Evolutionary conservation across 2,329 filamentous ascomycete genomes (phyloP).

Genomic region (Ceratocystis cacaofunesta): DNA sequence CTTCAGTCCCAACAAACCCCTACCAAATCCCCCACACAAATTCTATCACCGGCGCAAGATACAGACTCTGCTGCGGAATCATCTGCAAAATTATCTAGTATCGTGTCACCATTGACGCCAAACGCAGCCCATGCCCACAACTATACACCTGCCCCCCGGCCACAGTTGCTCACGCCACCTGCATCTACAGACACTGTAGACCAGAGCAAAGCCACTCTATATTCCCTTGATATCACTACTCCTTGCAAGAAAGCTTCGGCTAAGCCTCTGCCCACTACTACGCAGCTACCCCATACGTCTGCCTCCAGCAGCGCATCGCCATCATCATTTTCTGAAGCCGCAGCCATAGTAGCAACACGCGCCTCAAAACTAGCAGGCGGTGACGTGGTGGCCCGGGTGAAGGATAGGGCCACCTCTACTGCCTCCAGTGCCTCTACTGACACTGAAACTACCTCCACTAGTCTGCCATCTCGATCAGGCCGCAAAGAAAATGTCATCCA

Average conservation of each 20-base stretch:
- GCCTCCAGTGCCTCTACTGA: background rate
- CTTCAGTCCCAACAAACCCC: background rate
- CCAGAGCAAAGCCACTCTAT: background rate
- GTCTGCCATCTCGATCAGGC: constrained; percentile 5
- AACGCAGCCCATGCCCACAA: background rate
- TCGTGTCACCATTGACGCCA: background rate
- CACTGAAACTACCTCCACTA: background rate
- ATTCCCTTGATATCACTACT: background rate
- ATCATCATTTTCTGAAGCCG: constrained; percentile 9
- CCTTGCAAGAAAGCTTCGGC: constrained; percentile 4
- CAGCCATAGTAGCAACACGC: constrained; percentile 16
- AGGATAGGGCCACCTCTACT: constrained; percentile 5
- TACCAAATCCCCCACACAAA: background rate
- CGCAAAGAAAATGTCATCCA: background rate
- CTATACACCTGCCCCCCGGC: background rate
- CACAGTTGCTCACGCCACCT: background rate
- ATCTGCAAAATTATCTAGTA: background rate
- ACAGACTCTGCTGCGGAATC: background rate
- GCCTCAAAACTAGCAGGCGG: constrained; percentile 12
- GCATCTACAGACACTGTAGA: background rate
- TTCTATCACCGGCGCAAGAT: background rate
- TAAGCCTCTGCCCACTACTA: background rate
- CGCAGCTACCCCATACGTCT: background rate
- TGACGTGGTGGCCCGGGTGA: constrained; percentile 2
- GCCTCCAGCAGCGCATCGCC: background rate